Evolutionary conservation across 768 basidiomycete species (phyloP).

Genomic region (Dendrothele bispora): DNA sequence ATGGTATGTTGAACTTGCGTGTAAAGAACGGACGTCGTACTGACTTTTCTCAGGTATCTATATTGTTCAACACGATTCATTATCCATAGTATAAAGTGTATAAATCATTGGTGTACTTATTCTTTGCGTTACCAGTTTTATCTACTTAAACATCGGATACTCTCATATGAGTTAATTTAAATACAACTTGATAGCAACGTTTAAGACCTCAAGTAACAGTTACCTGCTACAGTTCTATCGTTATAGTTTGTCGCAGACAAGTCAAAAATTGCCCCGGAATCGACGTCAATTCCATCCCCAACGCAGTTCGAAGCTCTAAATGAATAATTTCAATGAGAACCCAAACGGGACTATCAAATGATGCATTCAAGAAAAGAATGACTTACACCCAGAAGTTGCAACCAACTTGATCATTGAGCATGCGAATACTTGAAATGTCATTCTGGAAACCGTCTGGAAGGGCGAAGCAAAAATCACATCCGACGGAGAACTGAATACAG

Average conservation of each 20-base stretch:
- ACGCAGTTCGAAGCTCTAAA: neutral
- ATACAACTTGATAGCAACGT: neutral
- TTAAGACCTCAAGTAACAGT: slow-evolving; percentile 3
- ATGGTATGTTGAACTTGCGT: neutral
- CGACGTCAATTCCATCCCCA: slow-evolving; percentile 8
- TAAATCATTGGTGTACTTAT: neutral
- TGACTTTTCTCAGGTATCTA: neutral
- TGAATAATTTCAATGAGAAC: neutral
- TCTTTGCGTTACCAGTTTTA: neutral
- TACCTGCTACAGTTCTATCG: slow-evolving; percentile 2
- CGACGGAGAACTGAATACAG: neutral
- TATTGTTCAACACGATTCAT: neutral
- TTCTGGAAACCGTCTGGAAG: neutral
- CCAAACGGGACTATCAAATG: neutral
- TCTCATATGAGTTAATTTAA: neutral
- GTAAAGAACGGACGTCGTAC: neutral
- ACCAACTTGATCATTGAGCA: slow-evolving; percentile 2
- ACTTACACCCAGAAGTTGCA: slow-evolving; percentile 8
- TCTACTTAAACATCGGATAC: too few relatives aligned
- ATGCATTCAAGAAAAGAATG: neutral
- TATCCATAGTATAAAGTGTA: neutral
- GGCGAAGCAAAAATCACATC: slow-evolving; percentile 1
- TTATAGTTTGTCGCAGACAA: slow-evolving; percentile 9
- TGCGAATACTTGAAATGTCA: slow-evolving; percentile 6
- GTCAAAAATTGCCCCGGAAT: slow-evolving; percentile 9